phyloP scores from a whole-genome alignment of 2,329 filamentous ascomycete genomes.

The Paradendryphiella salina region DNA sequence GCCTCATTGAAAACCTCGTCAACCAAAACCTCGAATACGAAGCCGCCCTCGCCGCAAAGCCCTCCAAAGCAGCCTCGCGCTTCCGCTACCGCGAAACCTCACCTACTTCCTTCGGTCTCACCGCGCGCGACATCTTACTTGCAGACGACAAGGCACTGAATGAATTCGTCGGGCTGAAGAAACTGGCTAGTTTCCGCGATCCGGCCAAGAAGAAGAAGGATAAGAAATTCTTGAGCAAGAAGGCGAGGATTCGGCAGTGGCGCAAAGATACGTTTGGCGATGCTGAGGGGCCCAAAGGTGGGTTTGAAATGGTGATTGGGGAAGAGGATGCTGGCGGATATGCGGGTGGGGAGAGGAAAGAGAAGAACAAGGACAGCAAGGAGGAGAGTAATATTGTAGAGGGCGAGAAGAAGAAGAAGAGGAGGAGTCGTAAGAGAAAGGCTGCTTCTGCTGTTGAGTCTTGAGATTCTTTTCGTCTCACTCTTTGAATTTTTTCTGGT shows the following conservation, averaged over 20 bases:
- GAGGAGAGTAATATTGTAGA: conserved; percentile 20
- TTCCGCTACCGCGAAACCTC: conserved; percentile 97
- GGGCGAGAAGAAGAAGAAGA: conserved; percentile 33
- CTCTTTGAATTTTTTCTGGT: not conserved
- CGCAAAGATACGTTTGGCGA: conserved; percentile 68
- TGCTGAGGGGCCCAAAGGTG: conserved; percentile 56
- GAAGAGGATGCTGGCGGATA: conserved; percentile 10
- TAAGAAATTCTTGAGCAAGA: conserved; percentile 87
- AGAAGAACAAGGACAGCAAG: not conserved
- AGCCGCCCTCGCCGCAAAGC: conserved; percentile 59
- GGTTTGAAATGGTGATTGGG: conserved; percentile 41
- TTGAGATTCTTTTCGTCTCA: not conserved
- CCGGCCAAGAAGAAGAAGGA: conserved; percentile 86
- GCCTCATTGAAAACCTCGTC: conserved; percentile 82
- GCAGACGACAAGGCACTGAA: conserved; percentile 86
- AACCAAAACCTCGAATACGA: conserved; percentile 79
- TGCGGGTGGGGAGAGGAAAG: not conserved
- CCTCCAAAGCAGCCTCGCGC: conserved; percentile 52
- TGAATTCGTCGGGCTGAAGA: conserved; percentile 90
- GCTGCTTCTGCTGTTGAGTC: conserved; percentile 13
- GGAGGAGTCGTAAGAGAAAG: conserved; percentile 33
- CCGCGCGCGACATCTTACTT: conserved; percentile 86
- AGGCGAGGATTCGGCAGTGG: conserved; percentile 88
- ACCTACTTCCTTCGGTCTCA: conserved; percentile 86
- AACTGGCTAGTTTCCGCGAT: conserved; percentile 87